Evolutionary conservation across 2,329 filamentous ascomycete genomes (phyloP).

Genomic region (Botryotinia narcissicola): DNA sequence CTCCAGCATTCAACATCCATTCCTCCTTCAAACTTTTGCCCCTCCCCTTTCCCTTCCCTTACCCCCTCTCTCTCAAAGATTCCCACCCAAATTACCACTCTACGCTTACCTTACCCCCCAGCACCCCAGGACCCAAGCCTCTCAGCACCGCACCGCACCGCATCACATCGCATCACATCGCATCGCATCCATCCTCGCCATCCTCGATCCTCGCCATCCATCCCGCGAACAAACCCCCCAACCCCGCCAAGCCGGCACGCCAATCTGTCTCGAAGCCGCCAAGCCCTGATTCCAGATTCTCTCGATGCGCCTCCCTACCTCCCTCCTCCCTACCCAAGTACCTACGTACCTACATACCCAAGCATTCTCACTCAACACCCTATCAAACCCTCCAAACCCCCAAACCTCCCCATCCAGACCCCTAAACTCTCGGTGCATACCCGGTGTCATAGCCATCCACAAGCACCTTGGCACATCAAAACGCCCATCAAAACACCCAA

Average conservation of each 20-base stretch:
- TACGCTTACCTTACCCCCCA: neutral
- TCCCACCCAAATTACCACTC: neutral
- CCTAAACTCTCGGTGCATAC: neutral
- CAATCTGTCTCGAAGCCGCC: neutral
- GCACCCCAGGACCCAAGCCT: neutral
- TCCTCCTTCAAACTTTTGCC: neutral
- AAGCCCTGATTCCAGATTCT: neutral
- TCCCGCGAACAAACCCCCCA: neutral
- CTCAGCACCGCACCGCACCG: neutral
- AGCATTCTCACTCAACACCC: too few species aligned
- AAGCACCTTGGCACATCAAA: slow-evolving; percentile 17
- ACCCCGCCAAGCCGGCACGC: slow-evolving; percentile 5
- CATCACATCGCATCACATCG: neutral
- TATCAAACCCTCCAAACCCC: too few species aligned
- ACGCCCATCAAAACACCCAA: neutral
- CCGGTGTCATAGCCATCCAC: neutral
- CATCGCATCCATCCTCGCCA: too few species aligned
- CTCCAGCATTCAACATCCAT: neutral
- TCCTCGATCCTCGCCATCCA: too few species aligned
- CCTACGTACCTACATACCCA: too few species aligned
- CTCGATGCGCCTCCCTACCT: neutral
- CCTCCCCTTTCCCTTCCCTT: too few species aligned
- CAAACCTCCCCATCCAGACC: too few species aligned
- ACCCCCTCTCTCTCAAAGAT: neutral
- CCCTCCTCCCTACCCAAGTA: too few species aligned